Evolutionary conservation across 768 basidiomycete species (phyloP).

Genomic region (Paxillus involutus): DNA sequence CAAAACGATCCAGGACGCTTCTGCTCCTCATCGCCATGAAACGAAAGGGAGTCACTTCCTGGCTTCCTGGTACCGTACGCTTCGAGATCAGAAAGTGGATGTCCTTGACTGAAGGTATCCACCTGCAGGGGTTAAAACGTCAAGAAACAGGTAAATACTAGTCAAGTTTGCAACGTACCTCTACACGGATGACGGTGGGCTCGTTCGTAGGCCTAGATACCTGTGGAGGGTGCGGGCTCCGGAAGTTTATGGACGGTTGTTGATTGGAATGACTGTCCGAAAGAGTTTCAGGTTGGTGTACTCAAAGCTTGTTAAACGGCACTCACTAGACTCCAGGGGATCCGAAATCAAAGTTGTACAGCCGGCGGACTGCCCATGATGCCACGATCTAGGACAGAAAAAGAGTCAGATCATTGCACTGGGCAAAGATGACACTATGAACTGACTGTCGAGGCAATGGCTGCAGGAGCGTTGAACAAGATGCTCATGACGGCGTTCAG

Average conservation of each 20-base stretch:
- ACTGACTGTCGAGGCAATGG: slow-evolving; percentile 50
- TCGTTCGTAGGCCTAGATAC: slow-evolving; percentile 11
- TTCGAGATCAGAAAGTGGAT: slow-evolving; percentile 22
- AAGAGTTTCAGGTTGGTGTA: background rate
- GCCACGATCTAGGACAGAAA: slow-evolving; percentile 47
- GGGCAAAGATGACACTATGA: background rate
- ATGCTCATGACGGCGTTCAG: slow-evolving; percentile 68
- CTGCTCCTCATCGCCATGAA: slow-evolving; percentile 18
- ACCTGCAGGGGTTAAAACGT: slow-evolving; percentile 14
- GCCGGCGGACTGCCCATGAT: slow-evolving; percentile 57
- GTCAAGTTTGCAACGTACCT: too few species aligned
- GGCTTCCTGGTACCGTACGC: slow-evolving; percentile 20
- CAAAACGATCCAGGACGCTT: slow-evolving; percentile 16
- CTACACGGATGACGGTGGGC: slow-evolving; percentile 30
- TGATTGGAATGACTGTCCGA: slow-evolving; percentile 17
- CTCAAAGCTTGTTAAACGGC: background rate
- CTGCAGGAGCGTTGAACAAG: slow-evolving; percentile 66
- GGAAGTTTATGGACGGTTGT: slow-evolving; percentile 17
- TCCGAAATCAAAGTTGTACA: slow-evolving; percentile 45
- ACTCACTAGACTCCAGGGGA: slow-evolving; percentile 30
- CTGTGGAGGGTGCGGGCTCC: slow-evolving; percentile 14
- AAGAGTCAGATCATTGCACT: background rate
- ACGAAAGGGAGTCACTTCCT: slow-evolving; percentile 19
- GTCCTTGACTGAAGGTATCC: slow-evolving; percentile 26
- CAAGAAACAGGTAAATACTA: background rate